Evolutionary conservation across 306 rosid species (phyloP).

Genomic region (Cucumis cinereus): DNA sequence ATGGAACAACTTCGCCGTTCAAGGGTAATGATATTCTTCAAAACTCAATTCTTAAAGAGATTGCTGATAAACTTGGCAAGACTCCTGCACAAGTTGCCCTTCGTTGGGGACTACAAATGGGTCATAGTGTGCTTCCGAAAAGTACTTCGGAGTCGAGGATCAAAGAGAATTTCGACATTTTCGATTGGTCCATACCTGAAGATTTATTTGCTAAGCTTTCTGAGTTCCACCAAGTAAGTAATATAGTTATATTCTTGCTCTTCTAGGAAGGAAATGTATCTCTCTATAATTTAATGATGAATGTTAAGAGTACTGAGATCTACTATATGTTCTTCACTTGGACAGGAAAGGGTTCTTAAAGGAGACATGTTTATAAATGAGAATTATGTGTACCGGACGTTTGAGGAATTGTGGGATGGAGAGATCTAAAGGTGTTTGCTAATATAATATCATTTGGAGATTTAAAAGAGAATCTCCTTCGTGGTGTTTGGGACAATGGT

Average conservation of each 20-base stretch:
- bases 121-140: constrained; percentile 69
- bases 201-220: constrained; percentile 35
- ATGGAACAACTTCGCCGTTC: constrained; percentile 40
- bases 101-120: constrained; percentile 75
- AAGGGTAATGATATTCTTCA: constrained; percentile 38
- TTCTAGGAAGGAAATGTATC: no score
- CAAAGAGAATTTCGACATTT: constrained; percentile 50
- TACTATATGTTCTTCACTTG: neutral
- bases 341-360: neutral
- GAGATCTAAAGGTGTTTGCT: neutral
- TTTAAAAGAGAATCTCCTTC: neutral
- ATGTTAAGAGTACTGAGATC: no score
- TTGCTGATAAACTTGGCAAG: constrained; percentile 40
- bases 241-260: neutral
- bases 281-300: no score
- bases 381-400: neutral
- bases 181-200: constrained; percentile 57
- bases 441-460: neutral
- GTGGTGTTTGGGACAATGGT: neutral
- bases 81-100: constrained; percentile 71
- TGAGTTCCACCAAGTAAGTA: constrained; percentile 37
- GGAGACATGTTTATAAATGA: neutral
- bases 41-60: constrained; percentile 27
- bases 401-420: constrained; percentile 10
- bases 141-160: constrained; percentile 55